Base-by-base conservation (phyloP, 2,329 filamentous ascomycete genomes). In the Arachnomyces sp. region DNA sequence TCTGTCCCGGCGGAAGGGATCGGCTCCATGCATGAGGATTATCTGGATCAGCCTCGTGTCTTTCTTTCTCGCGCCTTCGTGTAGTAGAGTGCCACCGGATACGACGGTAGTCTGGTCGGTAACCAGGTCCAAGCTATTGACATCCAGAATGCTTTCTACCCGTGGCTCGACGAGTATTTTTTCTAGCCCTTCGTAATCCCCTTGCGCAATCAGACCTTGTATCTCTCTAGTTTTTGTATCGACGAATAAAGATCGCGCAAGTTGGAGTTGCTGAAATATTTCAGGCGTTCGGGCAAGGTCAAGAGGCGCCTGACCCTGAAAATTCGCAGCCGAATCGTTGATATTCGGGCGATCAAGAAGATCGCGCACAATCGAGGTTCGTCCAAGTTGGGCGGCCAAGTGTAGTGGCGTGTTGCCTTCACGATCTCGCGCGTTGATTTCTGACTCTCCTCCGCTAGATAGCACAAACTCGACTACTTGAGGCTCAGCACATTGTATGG, bases 351-450 rank as follows among this genome's bases (percentile, higher is more conserved):
- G 83, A 38, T 89, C 86, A 17, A 98, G 73, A 38, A 98, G 72
- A 44, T 95, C 74, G 47, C 83, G 82, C 41, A 98, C 89, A 6
- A 95, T 76, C 2, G 83, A 77, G 0, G 78, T 77, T 33, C 92
- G 79, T 9, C 90, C 90, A 39, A 96, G 81, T 40, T 77, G 73
- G 21, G 90, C 84, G 7, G 92, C 92, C 29, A 96, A 66, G 61
- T 96, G 90, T 38, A 98, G 75, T 15, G 92, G 82, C 1, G 89
- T 95, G 61, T 96, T 98, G 45, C 92, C 92, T 53, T 96, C 90
- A 51, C 84, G 84, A 65, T 98, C 92, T 45, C 85, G 80, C 31
- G 84, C 82, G 62, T 96, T 98, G 60, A 96, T 70, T 56, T 96
- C 88, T 40, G 93, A 71, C 31, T 65, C 73, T 21, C 83, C 78